Conservation (phyloP, 2,329 filamentous ascomycete species). For the Cordyceps fumosorosea region DNA sequence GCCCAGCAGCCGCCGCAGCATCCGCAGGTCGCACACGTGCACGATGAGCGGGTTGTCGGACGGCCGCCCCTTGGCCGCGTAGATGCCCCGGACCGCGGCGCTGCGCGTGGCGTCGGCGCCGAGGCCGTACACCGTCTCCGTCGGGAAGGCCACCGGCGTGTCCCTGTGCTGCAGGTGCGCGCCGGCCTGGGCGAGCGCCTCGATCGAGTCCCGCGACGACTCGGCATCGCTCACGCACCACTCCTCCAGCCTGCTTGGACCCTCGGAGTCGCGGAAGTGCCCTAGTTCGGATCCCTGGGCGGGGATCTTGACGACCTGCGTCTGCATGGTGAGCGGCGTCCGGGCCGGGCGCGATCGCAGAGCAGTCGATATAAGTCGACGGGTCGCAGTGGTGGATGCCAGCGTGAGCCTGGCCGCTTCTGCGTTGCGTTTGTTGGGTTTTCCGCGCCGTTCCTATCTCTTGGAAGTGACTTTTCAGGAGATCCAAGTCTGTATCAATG, state of each 20-base stretch:
- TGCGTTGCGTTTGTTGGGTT: neutral
- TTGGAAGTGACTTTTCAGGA: neutral
- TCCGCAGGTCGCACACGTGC: constrained; percentile 74
- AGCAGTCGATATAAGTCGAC: constrained; percentile 14
- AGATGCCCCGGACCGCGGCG: constrained; percentile 82
- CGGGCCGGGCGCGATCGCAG: constrained; percentile 4
- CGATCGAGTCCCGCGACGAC: constrained; percentile 24
- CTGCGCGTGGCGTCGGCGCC: constrained; percentile 92
- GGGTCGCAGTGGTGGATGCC: neutral
- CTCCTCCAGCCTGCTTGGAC: constrained; percentile 29
- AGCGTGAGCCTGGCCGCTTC: neutral
- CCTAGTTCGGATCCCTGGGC: constrained; percentile 26
- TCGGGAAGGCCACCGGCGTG: constrained; percentile 87
- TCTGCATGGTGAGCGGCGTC: constrained; percentile 29
- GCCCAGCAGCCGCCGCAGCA: constrained; percentile 59
- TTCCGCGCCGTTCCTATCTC: neutral
- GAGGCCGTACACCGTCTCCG: constrained; percentile 94
- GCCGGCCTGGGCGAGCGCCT: constrained; percentile 57
- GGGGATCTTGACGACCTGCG: constrained; percentile 32
- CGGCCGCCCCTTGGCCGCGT: constrained; percentile 80
- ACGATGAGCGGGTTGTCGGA: constrained; percentile 95
- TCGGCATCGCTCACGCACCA: constrained; percentile 34
- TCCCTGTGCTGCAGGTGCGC: constrained; percentile 56
- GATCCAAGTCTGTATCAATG: neutral
- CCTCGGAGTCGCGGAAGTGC: constrained; percentile 24